phyloP scores from a whole-genome alignment of 192 early-diverging fungal genomes.

The Chytriomyces sp. region DNA sequence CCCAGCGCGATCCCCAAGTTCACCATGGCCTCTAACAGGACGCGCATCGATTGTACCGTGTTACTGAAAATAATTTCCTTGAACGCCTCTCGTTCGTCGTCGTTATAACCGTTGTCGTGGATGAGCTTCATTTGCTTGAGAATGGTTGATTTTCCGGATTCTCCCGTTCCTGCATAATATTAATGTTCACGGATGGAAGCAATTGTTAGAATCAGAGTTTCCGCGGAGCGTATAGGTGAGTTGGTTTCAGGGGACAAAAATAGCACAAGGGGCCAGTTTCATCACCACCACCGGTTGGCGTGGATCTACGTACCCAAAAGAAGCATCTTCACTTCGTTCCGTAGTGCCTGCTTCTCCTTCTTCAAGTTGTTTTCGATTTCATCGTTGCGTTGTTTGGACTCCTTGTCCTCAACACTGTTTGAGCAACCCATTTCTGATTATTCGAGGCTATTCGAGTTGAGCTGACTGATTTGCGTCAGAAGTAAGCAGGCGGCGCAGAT shows the following conservation, averaged over 20 bases:
- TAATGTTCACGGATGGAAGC: neutral
- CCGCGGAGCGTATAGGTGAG: neutral
- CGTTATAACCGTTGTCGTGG: conserved; percentile 90
- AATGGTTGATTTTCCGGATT: conserved; percentile 97
- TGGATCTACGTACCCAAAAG: conserved; percentile 61
- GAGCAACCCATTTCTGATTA: conserved; percentile 80
- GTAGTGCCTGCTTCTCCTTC: conserved; percentile 75
- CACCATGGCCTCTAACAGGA: conserved; percentile 94
- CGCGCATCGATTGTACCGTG: conserved; percentile 93
- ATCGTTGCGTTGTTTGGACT: conserved; percentile 82
- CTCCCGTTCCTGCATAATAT: conserved; percentile 85
- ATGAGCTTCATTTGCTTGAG: conserved; percentile 99
- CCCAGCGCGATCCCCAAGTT: conserved; percentile 75
- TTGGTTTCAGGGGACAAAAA: neutral
- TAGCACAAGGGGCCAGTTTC: too few species aligned
- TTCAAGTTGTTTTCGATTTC: conserved; percentile 89
- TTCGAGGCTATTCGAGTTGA: too few species aligned
- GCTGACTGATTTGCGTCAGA: too few species aligned
- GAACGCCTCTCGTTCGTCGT: conserved; percentile 89
- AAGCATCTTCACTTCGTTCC: conserved; percentile 96
- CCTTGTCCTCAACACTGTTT: conserved; percentile 80
- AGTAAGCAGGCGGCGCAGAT: too few species aligned
- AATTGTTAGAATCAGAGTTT: neutral
- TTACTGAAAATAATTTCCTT: conserved; percentile 96
- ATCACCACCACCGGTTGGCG: neutral